A percentile compares a stretch with the other conserved stretches of the same genome.
Conservation (phyloP, 1,139 yeast genomes). For the Pichia sp. region DNA sequence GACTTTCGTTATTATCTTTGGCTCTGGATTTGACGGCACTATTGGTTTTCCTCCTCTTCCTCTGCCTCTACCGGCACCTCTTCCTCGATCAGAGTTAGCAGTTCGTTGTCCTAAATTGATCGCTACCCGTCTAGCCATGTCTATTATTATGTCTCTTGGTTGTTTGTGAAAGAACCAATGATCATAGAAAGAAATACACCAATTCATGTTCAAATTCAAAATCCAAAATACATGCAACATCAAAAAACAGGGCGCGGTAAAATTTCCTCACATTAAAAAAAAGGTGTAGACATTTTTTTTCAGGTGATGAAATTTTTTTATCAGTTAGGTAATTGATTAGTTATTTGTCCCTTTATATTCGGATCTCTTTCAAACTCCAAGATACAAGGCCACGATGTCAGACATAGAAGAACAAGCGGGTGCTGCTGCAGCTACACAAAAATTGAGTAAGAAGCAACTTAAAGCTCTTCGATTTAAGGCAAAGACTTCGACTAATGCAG, state of each 20-base stretch:
- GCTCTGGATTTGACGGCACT: background rate
- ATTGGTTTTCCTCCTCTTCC: background rate
- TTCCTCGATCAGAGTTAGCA: background rate
- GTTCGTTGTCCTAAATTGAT: conserved; percentile 13
- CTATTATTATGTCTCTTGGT: background rate
- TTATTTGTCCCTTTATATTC: no score
- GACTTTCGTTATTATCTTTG: background rate
- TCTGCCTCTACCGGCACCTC: conserved; percentile 1
- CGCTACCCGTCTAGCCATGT: conserved; percentile 21
- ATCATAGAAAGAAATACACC: no score
- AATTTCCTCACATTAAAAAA: no score
- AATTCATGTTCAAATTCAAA: no score
- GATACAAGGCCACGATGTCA: background rate
- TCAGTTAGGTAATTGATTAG: background rate
- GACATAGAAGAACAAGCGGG: conserved; percentile 11
- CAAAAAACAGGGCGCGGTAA: conserved; percentile 2
- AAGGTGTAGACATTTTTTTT: no score
- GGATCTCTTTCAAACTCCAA: no score
- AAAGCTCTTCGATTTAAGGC: conserved; percentile 73
- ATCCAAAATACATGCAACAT: background rate
- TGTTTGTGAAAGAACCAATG: no score
- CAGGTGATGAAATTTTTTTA: conserved; percentile 3
- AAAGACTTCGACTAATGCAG: conserved; percentile 43
- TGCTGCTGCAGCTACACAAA: no score
- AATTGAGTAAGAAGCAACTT: conserved; percentile 74